These are phyloP conservation scores for Daldinia loculata DNA, from an alignment of 495 filamentous ascomycete species.

Conservation along the genomic window DNA sequence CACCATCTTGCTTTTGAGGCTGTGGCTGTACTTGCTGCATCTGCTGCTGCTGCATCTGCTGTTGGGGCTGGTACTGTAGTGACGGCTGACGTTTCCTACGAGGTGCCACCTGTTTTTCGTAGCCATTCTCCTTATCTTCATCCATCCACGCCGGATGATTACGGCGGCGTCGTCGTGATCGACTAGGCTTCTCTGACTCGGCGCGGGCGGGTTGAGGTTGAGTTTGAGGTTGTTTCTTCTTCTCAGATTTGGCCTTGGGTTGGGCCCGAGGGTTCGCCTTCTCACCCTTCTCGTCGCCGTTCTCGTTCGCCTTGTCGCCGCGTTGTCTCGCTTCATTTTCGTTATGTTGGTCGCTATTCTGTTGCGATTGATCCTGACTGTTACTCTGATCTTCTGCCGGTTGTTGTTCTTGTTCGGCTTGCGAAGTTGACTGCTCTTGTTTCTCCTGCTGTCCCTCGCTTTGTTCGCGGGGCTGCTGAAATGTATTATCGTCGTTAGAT, in stretches of 20 bases:
- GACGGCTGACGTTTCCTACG: conserved; percentile 52
- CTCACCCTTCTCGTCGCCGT: neutral
- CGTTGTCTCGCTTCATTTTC: conserved; percentile 36
- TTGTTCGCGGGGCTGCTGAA: conserved; percentile 24
- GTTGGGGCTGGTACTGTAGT: conserved; percentile 52
- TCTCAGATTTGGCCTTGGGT: conserved; percentile 7
- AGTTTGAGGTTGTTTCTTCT: conserved; percentile 7
- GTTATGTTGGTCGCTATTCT: conserved; percentile 20
- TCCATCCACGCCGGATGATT: conserved; percentile 44
- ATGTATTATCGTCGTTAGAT: conserved; percentile 29
- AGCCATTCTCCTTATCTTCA: conserved; percentile 37
- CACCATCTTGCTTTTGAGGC: conserved; percentile 49
- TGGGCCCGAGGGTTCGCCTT: conserved; percentile 1
- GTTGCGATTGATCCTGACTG: conserved; percentile 1
- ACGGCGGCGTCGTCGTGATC: conserved; percentile 39
- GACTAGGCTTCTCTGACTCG: conserved; percentile 41
- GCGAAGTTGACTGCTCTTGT: conserved; percentile 10
- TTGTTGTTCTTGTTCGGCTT: conserved; percentile 14
- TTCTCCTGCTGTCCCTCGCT: conserved; percentile 20
- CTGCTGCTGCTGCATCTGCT: conserved; percentile 46
- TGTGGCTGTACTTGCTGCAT: conserved; percentile 51
- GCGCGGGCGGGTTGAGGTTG: conserved; percentile 32
- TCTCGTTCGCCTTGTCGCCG: conserved; percentile 54
- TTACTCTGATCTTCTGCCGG: conserved; percentile 22
- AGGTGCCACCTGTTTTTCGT: conserved; percentile 41